Evolutionary conservation across 441 rosid species (phyloP).

Genomic region (Jatropha multifida): DNA sequence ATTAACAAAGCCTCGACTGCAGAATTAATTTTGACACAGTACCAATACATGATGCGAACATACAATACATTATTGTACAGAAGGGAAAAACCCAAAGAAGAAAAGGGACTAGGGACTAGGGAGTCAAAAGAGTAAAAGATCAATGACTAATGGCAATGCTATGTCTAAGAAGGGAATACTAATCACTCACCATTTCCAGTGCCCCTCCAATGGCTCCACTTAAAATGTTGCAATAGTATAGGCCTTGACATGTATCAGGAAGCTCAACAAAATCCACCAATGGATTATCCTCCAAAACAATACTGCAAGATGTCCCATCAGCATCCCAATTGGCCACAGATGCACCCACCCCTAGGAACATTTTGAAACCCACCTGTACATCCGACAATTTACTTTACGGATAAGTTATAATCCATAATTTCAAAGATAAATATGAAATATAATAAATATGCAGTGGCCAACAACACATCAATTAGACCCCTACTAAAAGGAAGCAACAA

Average conservation of each 20-base stretch:
- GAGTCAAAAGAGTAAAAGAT: not conserved
- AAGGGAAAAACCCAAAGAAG: not conserved
- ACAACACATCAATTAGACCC: not conserved
- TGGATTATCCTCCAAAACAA: constrained; percentile 83
- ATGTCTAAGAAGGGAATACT: not conserved
- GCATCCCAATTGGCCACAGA: constrained; percentile 88
- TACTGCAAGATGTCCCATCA: constrained; percentile 82
- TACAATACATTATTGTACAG: not conserved
- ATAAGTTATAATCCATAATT: too few species aligned
- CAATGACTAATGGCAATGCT: not conserved
- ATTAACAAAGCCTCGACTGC: not conserved
- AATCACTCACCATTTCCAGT: constrained; percentile 76
- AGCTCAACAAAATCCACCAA: constrained; percentile 89
- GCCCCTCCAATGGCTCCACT: constrained; percentile 95
- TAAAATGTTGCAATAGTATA: constrained; percentile 83
- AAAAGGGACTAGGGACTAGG: not conserved
- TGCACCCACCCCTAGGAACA: constrained; percentile 89
- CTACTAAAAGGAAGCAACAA: not conserved
- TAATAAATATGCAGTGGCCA: constrained; percentile 4
- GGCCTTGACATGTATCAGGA: constrained; percentile 91
- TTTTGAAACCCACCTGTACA: constrained; percentile 85
- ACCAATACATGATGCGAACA: not conserved
- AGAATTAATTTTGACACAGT: not conserved
- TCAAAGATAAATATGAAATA: not conserved
- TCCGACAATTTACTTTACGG: constrained; percentile 17